Base-by-base conservation (phyloP, 805 yeast species). In the Saccharomycopsis amapae region DNA sequence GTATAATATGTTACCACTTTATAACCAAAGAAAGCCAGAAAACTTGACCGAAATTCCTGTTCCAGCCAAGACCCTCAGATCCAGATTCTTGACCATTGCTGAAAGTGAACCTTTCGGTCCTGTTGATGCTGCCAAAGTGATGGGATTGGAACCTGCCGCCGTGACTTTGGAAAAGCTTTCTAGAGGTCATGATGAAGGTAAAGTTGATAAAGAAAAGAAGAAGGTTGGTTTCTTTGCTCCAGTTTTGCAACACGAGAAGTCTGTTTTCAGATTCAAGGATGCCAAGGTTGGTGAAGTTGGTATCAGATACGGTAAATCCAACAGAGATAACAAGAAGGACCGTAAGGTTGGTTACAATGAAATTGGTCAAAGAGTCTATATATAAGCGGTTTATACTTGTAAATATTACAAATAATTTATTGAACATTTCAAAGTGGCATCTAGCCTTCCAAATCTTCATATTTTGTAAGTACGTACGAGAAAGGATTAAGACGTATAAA, bases 101-200 rank as follows among this genome's bases (percentile, higher is more conserved):
- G 98, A 90, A 66, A 80, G 88, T 23, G 95, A 88, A 67, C 95
- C 96, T 7, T 89, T 90, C 61, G 96, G 96, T 5, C 95, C 97
- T 4, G 73, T 88, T 4, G 97, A 93, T 60, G 97, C 98, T 12
- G 96, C 98, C 41, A 69, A 78, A 47, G 75, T 83, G 33, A 76
- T 86, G 53, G 88, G 75, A 36, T 71, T 90, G 53, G 89, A 85
- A 61, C 95, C 96, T n/a, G 97, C 97, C 24, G 75, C 78, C 40
- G 78, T 72, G 31, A 84, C 93, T 2, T 71, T 89, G 55, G 77
- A 79, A 56, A 78, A 76, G 61, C 72, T 89, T 52, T 72, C 85
- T 10, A 58, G 77, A 55, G 67, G 73, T 38, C 78, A 78, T 40
- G 79, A 73, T 46, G 33, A 23, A 12, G 15, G 54, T 41, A 50